Base-by-base conservation (phyloP, 2,329 filamentous ascomycete genomes). In the Talaromyces sp. region DNA sequence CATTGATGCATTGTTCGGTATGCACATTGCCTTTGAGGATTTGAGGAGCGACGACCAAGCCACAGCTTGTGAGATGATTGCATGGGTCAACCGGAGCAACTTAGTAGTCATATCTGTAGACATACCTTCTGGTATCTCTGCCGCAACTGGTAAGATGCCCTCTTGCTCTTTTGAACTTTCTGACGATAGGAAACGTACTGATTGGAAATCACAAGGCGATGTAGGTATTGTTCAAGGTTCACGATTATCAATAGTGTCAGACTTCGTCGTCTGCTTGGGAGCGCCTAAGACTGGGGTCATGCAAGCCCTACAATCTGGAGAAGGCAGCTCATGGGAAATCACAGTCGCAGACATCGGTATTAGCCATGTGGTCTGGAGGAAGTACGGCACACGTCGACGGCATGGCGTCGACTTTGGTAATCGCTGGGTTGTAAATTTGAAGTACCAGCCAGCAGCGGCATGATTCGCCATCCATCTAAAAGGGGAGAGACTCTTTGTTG, bases 81-180 rank as follows among this genome's bases (percentile, higher is more conserved):
- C 93, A 68, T 98, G 93, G 93, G 90, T 92, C 2, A 98, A 97
- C 74, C 89, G 93, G 68, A 91, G 89, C 74, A 91, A 93, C 68
- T 88, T 92, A 0, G 88, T 89, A 65, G 89, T 95, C 3, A 81
- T 99, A 22, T 91, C 93, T 0, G 87, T 99, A n/a, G 94, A 97
- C 74, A 87, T 96, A 6, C 95, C 95, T 0, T 94, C 91, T 0
- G 95, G 95, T 5, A 87, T 97, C 59, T 92, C 94, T 68, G 92
- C 91, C 2, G 87, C 88, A 0, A 89, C 88, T 45, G 92, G 92
- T 72, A 85, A 85, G 73, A 58, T 33, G 19, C 39, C 58, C 7
- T 48, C 13, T 2, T 35, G 6, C 6, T 39, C 11, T 45, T 3
- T n/a, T 58, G 35, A 5, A 33, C 7, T 4, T 16, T 41, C 16